Evolutionary conservation across 1,284 basidiomycete genomes (phyloP).

Genomic region (Cystobasidium sp.): DNA sequence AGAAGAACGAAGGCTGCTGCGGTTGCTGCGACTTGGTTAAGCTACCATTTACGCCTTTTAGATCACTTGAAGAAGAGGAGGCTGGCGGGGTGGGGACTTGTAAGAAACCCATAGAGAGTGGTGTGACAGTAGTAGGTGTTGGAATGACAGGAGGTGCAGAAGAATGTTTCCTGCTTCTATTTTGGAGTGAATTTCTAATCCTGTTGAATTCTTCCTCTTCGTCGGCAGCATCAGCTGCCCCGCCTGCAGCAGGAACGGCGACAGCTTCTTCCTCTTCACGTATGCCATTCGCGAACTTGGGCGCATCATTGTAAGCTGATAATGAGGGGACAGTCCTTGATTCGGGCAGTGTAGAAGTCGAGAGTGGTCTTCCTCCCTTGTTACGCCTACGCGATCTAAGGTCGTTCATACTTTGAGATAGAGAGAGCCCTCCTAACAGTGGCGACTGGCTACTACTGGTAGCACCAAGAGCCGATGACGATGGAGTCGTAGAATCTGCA

Average conservation of each 20-base stretch:
- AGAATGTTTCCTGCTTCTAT: background rate
- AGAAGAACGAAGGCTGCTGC: too few relatives aligned
- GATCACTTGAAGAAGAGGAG: background rate
- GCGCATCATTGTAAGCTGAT: too few relatives aligned
- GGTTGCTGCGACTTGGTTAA: too few relatives aligned
- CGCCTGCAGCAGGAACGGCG: background rate
- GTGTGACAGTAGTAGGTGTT: conserved; percentile 7
- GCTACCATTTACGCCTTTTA: too few relatives aligned
- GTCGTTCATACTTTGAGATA: too few relatives aligned
- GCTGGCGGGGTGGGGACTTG: conserved; percentile 12
- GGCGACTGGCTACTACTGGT: background rate
- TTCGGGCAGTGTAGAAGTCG: too few relatives aligned
- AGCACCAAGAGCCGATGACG: background rate
- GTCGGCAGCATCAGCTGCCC: background rate
- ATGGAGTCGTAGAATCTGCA: background rate
- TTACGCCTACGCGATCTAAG: too few relatives aligned
- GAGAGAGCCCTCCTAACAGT: too few relatives aligned
- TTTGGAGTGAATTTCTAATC: background rate
- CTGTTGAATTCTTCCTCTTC: background rate
- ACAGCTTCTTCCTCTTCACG: background rate
- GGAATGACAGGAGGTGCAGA: conserved; percentile 5
- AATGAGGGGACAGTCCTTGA: too few relatives aligned
- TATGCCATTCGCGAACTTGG: background rate
- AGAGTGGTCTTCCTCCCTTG: too few relatives aligned
- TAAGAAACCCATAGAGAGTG: conserved; percentile 1